Conservation (phyloP, 768 basidiomycete genomes). For the Boletus patriciae region DNA sequence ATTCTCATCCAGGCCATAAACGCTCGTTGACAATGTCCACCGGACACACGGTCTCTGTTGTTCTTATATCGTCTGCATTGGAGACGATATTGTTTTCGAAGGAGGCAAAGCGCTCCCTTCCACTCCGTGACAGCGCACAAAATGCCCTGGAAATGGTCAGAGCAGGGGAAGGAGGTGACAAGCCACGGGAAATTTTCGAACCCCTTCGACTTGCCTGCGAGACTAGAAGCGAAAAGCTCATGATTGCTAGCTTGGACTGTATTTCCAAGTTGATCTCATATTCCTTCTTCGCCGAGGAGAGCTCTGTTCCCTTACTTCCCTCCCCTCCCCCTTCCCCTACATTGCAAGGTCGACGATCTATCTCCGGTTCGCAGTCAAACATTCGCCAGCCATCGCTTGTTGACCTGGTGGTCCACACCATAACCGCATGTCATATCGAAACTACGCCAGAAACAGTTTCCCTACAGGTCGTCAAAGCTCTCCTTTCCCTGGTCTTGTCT, state of each 20-base stretch:
- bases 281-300: constrained; percentile 87
- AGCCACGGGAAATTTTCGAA: constrained; percentile 87
- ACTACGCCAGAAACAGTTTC: constrained; percentile 87
- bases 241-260: constrained; percentile 96
- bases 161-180: constrained; percentile 69
- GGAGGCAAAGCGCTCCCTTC: constrained; percentile 79
- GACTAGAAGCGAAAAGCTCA: constrained; percentile 87
- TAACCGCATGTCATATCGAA: constrained; percentile 89
- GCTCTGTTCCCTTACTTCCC: constrained; percentile 44
- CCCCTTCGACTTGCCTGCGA: constrained; percentile 97
- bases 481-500: constrained; percentile 87
- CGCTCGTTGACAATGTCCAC: constrained; percentile 63
- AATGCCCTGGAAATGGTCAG: constrained; percentile 81
- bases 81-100: constrained; percentile 85
- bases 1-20: constrained; percentile 40
- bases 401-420: constrained; percentile 91
- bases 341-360: constrained; percentile 42
- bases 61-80: constrained; percentile 80
- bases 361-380: constrained; percentile 47
- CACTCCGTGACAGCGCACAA: constrained; percentile 82
- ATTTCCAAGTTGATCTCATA: constrained; percentile 97
- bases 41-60: constrained; percentile 73
- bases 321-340: constrained; percentile 80
- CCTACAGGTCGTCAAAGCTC: constrained; percentile 93
- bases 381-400: constrained; percentile 74